Conservation (phyloP, 192 early-diverging fungal species). For the Chytriomyces sp. region DNA sequence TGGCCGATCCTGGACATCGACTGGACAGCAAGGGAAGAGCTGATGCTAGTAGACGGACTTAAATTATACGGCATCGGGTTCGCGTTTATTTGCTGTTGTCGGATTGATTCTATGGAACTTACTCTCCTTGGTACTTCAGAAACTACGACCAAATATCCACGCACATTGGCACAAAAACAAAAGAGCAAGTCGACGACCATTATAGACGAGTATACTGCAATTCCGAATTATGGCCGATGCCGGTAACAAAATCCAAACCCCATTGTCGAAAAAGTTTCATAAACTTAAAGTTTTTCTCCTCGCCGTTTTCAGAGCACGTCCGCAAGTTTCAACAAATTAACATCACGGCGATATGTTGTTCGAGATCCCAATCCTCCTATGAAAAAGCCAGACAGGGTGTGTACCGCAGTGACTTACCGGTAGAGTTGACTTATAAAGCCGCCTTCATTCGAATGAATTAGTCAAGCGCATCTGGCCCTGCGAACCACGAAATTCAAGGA, state of each 20-base stretch:
- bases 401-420: background rate
- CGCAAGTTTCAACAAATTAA: constrained; percentile 61
- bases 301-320: constrained; percentile 64
- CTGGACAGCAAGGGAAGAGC: constrained; percentile 97
- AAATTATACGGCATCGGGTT: constrained; percentile 88
- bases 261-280: background rate
- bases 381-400: constrained; percentile 27
- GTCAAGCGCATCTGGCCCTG: constrained; percentile 81
- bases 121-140: background rate
- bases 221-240: constrained; percentile 81
- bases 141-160: constrained; percentile 97
- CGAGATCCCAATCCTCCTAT: constrained; percentile 37
- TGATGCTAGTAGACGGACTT: constrained; percentile 87
- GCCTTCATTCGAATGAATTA: constrained; percentile 44
- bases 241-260: constrained; percentile 56
- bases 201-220: constrained; percentile 84
- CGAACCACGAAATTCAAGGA: constrained; percentile 94
- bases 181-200: constrained; percentile 86
- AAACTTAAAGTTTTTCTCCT: constrained; percentile 9
- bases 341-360: constrained; percentile 17
- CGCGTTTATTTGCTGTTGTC: background rate
- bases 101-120: background rate
- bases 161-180: constrained; percentile 88
- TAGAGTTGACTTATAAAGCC: too few species aligned
- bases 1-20: constrained; percentile 89